Evolutionary conservation across 2,329 filamentous ascomycete species (phyloP).

Genomic region (Neoscytalidium dimidiatum): DNA sequence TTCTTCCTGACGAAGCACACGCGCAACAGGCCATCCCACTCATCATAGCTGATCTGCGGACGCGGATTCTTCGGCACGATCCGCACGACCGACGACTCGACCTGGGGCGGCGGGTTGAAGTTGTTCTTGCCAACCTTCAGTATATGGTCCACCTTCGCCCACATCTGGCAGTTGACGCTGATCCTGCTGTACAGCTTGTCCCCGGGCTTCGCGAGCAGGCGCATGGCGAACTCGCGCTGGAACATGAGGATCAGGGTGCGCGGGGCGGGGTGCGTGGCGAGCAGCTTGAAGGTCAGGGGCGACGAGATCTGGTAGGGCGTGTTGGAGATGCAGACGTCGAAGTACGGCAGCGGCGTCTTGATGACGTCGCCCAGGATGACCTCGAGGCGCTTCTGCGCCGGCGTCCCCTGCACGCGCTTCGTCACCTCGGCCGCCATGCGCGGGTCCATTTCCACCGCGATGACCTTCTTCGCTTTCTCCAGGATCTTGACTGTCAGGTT

Average conservation of each 20-base stretch:
- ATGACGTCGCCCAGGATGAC: constrained; percentile 91
- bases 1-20: constrained; percentile 88
- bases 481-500: constrained; percentile 89
- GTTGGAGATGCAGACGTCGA: constrained; percentile 83
- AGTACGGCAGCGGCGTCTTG: constrained; percentile 75
- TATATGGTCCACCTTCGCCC: constrained; percentile 69
- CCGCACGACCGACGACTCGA: constrained; percentile 87
- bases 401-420: constrained; percentile 88
- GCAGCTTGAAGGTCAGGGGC: constrained; percentile 87
- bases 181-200: constrained; percentile 90
- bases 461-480: constrained; percentile 79
- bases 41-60: constrained; percentile 87
- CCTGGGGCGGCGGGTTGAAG: constrained; percentile 91
- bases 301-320: constrained; percentile 82
- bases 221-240: constrained; percentile 90
- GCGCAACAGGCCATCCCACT: constrained; percentile 88
- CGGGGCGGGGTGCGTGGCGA: constrained; percentile 79
- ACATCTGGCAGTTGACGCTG: constrained; percentile 92
- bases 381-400: constrained; percentile 80
- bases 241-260: constrained; percentile 91
- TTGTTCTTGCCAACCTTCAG: constrained; percentile 97
- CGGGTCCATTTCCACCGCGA: constrained; percentile 90
- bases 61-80: constrained; percentile 85
- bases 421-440: constrained; percentile 95
- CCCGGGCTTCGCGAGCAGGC: constrained; percentile 83